Evolutionary conservation across 2,329 filamentous ascomycete species (phyloP).

Genomic region (Achaetomium macrosporum): DNA sequence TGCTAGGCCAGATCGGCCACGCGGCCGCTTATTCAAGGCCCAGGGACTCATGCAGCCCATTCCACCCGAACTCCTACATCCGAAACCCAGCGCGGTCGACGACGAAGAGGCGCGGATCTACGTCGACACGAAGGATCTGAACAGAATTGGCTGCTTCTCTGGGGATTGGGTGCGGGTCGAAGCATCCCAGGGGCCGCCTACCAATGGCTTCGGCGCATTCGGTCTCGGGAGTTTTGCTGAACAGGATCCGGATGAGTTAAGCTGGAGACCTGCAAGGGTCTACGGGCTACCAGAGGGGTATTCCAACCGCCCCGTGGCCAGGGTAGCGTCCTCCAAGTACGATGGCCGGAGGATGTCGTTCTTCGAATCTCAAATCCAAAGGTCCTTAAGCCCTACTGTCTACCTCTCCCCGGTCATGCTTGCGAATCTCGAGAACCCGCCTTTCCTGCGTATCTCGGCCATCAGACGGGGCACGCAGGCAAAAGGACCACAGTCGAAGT

Average conservation of each 20-base stretch:
- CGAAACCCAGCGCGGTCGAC: conserved; percentile 68
- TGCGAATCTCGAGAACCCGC: conserved; percentile 73
- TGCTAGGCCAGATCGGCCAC: conserved; percentile 63
- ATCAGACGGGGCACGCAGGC: conserved; percentile 50
- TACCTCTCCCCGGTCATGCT: conserved; percentile 84
- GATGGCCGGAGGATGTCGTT: conserved; percentile 52
- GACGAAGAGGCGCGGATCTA: conserved; percentile 88
- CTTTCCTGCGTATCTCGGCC: conserved; percentile 72
- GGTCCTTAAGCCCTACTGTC: conserved; percentile 51
- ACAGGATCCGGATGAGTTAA: conserved; percentile 53
- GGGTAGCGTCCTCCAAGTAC: conserved; percentile 50
- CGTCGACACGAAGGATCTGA: conserved; percentile 78
- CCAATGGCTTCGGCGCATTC: conserved; percentile 60
- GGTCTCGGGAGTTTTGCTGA: conserved; percentile 62
- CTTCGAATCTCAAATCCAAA: conserved; percentile 63
- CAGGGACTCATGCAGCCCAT: conserved; percentile 69
- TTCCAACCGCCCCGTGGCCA: conserved; percentile 53
- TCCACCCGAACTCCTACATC: conserved; percentile 73
- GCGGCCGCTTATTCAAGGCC: conserved; percentile 76
- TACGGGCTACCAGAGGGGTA: conserved; percentile 81
- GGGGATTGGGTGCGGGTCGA: conserved; percentile 94
- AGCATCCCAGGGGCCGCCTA: conserved; percentile 64
- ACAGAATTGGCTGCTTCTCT: conserved; percentile 91
- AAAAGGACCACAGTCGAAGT: conserved; percentile 50
- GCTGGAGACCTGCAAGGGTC: conserved; percentile 80